phyloP scores from a whole-genome alignment of 257 asterid species.

The Mentha longifolia region DNA sequence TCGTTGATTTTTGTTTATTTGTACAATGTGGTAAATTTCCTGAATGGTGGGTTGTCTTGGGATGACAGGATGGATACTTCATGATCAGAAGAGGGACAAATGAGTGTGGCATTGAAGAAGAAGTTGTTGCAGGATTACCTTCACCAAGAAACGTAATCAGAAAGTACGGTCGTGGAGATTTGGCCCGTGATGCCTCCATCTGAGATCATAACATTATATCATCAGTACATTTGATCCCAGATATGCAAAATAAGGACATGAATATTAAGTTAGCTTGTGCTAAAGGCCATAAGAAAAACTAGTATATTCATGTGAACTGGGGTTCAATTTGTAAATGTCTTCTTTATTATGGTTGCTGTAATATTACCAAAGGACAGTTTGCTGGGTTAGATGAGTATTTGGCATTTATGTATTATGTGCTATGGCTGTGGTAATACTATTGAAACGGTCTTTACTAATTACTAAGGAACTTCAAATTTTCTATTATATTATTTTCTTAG shows the following conservation, averaged over 20 bases:
- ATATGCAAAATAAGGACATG: slow-evolving; percentile 16
- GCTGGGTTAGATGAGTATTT: slow-evolving; percentile 9
- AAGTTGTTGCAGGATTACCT: slow-evolving; percentile 79
- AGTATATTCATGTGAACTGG: not conserved
- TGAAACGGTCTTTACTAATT: not conserved
- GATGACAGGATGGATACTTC: slow-evolving; percentile 88
- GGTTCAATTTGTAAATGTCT: not conserved
- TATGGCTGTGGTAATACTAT: slow-evolving; percentile 18
- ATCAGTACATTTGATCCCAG: slow-evolving; percentile 1
- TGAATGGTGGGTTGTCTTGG: slow-evolving; percentile 10
- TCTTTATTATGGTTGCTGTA: slow-evolving; percentile 17
- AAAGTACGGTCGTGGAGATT: slow-evolving; percentile 36
- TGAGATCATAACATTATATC: slow-evolving; percentile 31
- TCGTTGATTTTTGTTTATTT: not conserved
- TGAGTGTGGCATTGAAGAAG: slow-evolving; percentile 93
- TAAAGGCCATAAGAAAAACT: slow-evolving; percentile 19
- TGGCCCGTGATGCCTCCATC: slow-evolving; percentile 49
- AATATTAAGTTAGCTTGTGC: slow-evolving; percentile 6
- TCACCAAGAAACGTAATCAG: slow-evolving; percentile 60
- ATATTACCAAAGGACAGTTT: slow-evolving; percentile 1
- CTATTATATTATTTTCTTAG: not conserved
- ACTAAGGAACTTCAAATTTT: not conserved
- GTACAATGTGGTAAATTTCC: slow-evolving; percentile 10
- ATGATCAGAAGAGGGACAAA: slow-evolving; percentile 85
- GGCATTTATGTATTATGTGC: not conserved